These are phyloP conservation scores for Penicillium alfredii DNA, from an alignment of 495 filamentous ascomycete species.

Conservation along the genomic window DNA sequence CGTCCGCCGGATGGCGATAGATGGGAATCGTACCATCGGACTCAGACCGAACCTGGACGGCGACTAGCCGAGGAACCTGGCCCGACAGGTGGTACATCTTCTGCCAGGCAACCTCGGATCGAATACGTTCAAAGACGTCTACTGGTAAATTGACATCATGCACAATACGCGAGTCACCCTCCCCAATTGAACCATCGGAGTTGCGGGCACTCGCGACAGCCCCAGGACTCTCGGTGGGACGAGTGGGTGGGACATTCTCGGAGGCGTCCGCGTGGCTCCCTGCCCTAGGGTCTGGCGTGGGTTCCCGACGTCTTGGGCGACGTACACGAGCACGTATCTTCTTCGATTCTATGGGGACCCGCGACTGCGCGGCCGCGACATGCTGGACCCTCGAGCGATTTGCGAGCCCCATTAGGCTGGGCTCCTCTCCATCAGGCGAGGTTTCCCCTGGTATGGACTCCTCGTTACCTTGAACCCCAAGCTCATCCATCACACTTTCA, in stretches of 20 bases:
- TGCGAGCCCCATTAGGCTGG: slow-evolving; percentile 18
- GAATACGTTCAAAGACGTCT: slow-evolving; percentile 64
- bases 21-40: slow-evolving; percentile 77
- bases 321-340: slow-evolving; percentile 28
- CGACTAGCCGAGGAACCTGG: slow-evolving; percentile 88
- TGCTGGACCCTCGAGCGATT: slow-evolving; percentile 14
- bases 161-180: slow-evolving; percentile 76
- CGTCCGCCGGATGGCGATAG: slow-evolving; percentile 90
- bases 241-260: neutral
- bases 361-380: slow-evolving; percentile 4
- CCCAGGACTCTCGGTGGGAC: slow-evolving; percentile 20
- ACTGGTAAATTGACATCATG: slow-evolving; percentile 54
- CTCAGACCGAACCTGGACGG: slow-evolving; percentile 71
- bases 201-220: too few relatives aligned
- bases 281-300: slow-evolving; percentile 15
- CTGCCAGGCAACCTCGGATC: slow-evolving; percentile 78
- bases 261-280: slow-evolving; percentile 3
- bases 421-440: slow-evolving; percentile 14
- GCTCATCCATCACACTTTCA: slow-evolving; percentile 34
- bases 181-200: slow-evolving; percentile 51
- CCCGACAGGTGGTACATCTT: slow-evolving; percentile 90
- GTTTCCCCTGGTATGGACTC: slow-evolving; percentile 11
- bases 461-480: slow-evolving; percentile 22
- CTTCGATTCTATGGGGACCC: slow-evolving; percentile 9
- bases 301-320: slow-evolving; percentile 28